Evolutionary conservation across 1,284 basidiomycete species (phyloP), one percentile per base, ranked within the genome.

Genomic region (Anthracocystis setariae): DNA sequence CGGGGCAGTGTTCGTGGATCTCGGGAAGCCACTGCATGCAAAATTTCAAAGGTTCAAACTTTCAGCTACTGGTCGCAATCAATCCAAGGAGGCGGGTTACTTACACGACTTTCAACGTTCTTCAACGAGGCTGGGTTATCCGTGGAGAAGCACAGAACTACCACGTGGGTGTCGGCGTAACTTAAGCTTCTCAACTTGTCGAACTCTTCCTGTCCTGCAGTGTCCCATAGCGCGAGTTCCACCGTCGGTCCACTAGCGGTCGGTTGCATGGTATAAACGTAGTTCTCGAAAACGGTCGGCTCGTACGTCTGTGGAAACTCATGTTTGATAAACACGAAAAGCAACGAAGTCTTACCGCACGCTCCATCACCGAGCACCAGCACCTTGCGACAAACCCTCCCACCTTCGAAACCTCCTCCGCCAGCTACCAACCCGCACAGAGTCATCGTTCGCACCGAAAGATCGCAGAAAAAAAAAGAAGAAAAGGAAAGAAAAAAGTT

Each of bases 181-280:
- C 91, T 92, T 25, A 98, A 85, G 17, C 92, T 93, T 46, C 95
- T 88, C 54, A 98, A 84, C 47, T 93, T 87, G 82, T 96, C 94
- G 82, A 97, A 97, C 77, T 97, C 94, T 85, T 98, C 94, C 84
- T 96, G 93, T 23, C 92, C 94, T 37, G 94, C 94, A 39, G 94
- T 97, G 83, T 98, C 95, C 94, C 94, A 98, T 60, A 98, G 82
- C 78, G 92, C 92, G 46, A 98, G 86, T 80, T 98, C 94, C 12
- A 97, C 89, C 20, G 88, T 82, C 73, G 91, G 90, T 32, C 91
- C 91, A 60, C 21, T 18, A 1, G 94, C 92, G 23, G 51, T 35
- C 5, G 55, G 55, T 18, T 58, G 58, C 29, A 70, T 48, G 25
- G 51, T 20, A 80, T 94, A 91, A 7, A 94, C 92, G 78, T 94